Evolutionary conservation across 371 early-diverging fungal genomes (phyloP).

Genomic region (Funneliformis caledonium): DNA sequence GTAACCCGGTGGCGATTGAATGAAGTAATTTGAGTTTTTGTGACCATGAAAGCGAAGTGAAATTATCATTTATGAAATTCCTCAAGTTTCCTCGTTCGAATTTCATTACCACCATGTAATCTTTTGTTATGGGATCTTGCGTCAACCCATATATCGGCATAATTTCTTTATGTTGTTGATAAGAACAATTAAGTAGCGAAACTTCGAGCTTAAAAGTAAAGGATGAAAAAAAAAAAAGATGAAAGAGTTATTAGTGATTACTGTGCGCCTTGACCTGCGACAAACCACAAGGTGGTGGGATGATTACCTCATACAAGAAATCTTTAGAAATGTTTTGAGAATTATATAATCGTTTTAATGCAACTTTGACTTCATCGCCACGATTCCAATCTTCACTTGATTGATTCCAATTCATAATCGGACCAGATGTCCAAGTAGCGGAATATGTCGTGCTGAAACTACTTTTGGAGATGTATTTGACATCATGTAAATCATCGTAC

Average conservation of each 20-base stretch:
- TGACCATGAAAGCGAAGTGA: background rate
- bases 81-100: conserved; percentile 11
- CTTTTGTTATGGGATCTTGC: conserved; percentile 15
- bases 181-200: background rate
- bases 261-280: background rate
- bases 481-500: background rate
- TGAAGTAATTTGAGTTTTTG: conserved; percentile 10
- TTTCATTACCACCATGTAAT: conserved; percentile 27
- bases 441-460: conserved; percentile 17
- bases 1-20: background rate
- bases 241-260: background rate
- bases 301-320: conserved; percentile 19
- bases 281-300: background rate
- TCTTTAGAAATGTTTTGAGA: conserved; percentile 15
- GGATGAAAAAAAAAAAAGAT: background rate
- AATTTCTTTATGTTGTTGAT: conserved; percentile 1
- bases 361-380: conserved; percentile 2
- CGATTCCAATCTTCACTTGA: background rate
- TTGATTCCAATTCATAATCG: background rate
- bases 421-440: conserved; percentile 7
- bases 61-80: conserved; percentile 18
- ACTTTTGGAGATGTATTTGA: background rate
- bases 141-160: conserved; percentile 22
- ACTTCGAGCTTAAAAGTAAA: background rate
- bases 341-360: conserved; percentile 22